phyloP scores from a whole-genome alignment of 805 yeast genomes.

The Schizosaccharomyces cryophilus region DNA sequence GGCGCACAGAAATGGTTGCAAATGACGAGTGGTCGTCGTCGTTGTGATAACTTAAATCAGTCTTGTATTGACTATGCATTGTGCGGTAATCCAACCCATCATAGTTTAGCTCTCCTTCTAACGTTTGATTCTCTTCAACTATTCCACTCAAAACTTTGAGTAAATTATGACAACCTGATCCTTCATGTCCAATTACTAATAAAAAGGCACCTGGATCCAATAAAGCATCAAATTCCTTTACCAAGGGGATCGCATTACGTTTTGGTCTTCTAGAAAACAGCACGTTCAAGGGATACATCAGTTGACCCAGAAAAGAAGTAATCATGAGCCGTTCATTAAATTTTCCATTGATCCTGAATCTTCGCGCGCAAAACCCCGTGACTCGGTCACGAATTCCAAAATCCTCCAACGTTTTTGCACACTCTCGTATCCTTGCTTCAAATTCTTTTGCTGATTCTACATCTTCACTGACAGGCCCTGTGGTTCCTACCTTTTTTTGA shows the following conservation, averaged over 20 bases:
- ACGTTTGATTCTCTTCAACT: conserved; percentile 31
- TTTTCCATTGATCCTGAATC: not conserved
- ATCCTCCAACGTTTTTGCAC: too few relatives aligned
- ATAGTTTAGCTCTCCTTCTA: conserved; percentile 21
- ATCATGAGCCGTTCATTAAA: not conserved
- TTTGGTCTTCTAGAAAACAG: not conserved
- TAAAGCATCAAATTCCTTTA: conserved; percentile 30
- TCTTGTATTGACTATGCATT: conserved; percentile 25
- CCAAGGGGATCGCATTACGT: conserved; percentile 5
- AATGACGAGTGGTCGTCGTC: conserved; percentile 41
- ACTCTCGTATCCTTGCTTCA: too few relatives aligned
- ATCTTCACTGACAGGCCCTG: too few relatives aligned
- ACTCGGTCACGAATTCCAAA: too few relatives aligned
- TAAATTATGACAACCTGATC: conserved; percentile 38
- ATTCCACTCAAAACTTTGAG: conserved; percentile 30
- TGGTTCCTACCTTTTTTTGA: too few relatives aligned
- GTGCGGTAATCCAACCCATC: conserved; percentile 20
- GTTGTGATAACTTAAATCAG: conserved; percentile 40
- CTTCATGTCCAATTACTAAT: conserved; percentile 60
- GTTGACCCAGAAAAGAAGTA: not conserved
- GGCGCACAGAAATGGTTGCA: conserved; percentile 31
- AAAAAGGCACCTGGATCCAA: conserved; percentile 40
- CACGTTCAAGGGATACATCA: not conserved
- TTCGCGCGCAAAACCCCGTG: not conserved
- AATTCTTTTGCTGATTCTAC: too few relatives aligned